Conservation (phyloP, 2,329 filamentous ascomycete genomes). For the Claviceps arundinis region DNA sequence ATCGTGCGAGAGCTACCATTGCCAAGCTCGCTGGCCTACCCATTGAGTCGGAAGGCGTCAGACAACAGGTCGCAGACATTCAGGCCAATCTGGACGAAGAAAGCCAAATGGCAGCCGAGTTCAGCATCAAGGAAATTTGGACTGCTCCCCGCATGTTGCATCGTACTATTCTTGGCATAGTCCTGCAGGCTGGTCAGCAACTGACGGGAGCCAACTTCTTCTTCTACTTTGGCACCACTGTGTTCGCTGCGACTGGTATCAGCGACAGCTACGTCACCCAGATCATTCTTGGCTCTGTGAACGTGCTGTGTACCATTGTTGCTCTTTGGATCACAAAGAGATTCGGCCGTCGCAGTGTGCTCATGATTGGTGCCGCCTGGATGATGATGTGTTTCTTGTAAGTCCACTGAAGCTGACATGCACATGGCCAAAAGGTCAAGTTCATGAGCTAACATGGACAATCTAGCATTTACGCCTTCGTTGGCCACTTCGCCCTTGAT, state of each 20-base stretch:
- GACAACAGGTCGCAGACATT: conserved; percentile 38
- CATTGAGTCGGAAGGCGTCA: conserved; percentile 25
- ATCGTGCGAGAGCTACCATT: conserved; percentile 35
- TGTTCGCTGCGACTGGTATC: conserved; percentile 53
- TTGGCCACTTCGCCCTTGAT: conserved; percentile 33
- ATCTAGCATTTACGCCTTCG: conserved; percentile 31
- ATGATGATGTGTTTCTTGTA: conserved; percentile 40
- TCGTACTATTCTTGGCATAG: conserved; percentile 47
- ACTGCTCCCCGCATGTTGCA: conserved; percentile 54
- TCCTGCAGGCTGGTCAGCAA: conserved; percentile 53
- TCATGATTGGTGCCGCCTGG: conserved; percentile 51
- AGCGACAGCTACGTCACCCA: conserved; percentile 52
- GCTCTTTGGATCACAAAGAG: conserved; percentile 54
- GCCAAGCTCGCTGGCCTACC: conserved; percentile 31
- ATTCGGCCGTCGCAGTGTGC: conserved; percentile 47
- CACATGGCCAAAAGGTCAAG: not conserved
- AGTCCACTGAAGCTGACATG: conserved; percentile 7
- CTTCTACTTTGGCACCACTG: conserved; percentile 53
- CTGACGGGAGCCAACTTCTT: conserved; percentile 57
- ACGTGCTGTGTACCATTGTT: conserved; percentile 51
- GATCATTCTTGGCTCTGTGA: conserved; percentile 55
- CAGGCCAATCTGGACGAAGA: conserved; percentile 36
- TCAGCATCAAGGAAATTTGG: conserved; percentile 46
- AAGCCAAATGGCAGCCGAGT: conserved; percentile 28
- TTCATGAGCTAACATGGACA: not conserved